Evolutionary conservation across 2,329 filamentous ascomycete species (phyloP), one percentile per base, ranked within the genome.

Genomic region (Pleoardoris graminearum): DNA sequence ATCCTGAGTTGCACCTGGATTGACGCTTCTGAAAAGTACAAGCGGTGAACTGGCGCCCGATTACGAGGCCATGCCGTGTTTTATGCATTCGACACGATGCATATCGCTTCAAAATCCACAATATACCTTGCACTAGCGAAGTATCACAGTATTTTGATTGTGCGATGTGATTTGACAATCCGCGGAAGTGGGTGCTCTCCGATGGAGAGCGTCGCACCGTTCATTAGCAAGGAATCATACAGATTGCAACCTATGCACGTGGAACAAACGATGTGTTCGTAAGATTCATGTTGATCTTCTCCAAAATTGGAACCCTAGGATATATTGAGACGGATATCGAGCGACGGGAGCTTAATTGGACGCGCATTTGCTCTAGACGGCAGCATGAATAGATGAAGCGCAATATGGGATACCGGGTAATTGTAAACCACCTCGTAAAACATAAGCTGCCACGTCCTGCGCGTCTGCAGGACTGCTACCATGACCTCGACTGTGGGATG

Each of bases 361-460:
- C 21, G 16, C 30, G 25, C 22, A 17, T 47, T 25, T 37, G 44
- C 29, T 47, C 33, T 22, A 17, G 14, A 16, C 16, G 22, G 19
- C 12, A 35, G 27, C 37, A 16, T 17, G 14, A 19, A 25, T 49
- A 49, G 29, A 49, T 49, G 47, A 35, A 48, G 11, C 10, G 36
- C 29, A 49, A 49, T 49, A 36, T 49, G 38, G 47, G 47, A 25
- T 19, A 25, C 36, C 47, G 47, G 37, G 25, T 49, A 42, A 49
- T 47, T 17, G 23, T 17, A 4, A 11, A 22, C n/a, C 22, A 38
- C 30, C 30, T 36, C 43, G 43, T 46, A 46, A 25, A 33, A 44
- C 12, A 22, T 14, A 14, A 30, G 12, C 11, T 23, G 27, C n/a
- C 16, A 22, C 7, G 17, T 12, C 11, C 12, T 32, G 22, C 14